Evolutionary conservation across 306 rosid genomes (phyloP).

Genomic region (Albizia julibrissin): DNA sequence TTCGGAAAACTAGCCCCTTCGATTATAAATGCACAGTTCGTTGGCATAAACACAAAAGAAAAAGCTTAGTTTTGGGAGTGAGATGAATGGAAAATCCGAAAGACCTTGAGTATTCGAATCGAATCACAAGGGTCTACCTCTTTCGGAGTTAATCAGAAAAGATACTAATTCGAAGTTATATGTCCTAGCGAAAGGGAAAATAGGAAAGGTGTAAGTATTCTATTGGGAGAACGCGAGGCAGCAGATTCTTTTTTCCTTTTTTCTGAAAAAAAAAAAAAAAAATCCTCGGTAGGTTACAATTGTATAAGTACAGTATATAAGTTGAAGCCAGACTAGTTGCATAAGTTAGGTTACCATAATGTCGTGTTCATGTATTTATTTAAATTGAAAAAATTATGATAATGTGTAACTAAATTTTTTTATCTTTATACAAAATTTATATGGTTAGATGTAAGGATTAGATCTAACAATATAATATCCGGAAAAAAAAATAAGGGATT

Average conservation of each 20-base stretch:
- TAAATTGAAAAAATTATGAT: neutral
- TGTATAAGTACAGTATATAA: neutral
- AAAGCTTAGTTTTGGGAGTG: constrained; percentile 21
- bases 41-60: neutral
- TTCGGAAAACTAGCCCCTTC: constrained; percentile 21
- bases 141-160: neutral
- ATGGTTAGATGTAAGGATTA: no score
- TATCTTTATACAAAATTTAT: no score
- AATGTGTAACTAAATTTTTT: neutral
- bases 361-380: neutral
- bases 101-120: constrained; percentile 15
- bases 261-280: no score
- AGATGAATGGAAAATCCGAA: neutral
- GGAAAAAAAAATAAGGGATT: no score
- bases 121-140: neutral
- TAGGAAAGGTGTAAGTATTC: neutral
- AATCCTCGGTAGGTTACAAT: neutral
- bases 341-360: neutral
- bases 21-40: constrained; percentile 5
- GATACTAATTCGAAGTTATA: neutral
- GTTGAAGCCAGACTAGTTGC: neutral
- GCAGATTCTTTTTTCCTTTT: neutral
- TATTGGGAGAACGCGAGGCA: neutral
- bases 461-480: no score
- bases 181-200: neutral